These are phyloP conservation scores for Fraxinus excelsior DNA, from an alignment of 257 asterid species.

Conservation along the genomic window DNA sequence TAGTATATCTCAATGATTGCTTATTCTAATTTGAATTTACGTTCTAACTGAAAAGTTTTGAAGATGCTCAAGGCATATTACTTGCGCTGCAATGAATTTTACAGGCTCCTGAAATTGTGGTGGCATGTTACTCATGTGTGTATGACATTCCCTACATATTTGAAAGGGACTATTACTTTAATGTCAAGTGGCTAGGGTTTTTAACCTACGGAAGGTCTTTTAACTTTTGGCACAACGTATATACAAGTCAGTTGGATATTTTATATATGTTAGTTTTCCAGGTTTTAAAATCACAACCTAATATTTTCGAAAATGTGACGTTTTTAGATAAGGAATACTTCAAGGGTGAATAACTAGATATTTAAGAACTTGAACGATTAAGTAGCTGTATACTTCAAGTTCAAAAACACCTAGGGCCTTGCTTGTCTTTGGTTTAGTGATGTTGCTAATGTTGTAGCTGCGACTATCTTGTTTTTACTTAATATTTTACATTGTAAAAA, in stretches of 20 bases:
- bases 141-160: not conserved
- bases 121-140: not conserved
- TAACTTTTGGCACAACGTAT: not conserved
- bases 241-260: not conserved
- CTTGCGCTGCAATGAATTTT: not conserved
- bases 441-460: not conserved
- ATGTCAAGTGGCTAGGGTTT: not conserved
- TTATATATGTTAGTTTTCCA: not conserved
- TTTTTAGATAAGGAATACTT: not conserved
- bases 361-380: too few relatives aligned
- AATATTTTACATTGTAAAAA: not conserved
- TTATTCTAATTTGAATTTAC: not conserved
- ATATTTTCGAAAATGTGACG: not conserved
- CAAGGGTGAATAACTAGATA: not conserved
- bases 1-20: not conserved
- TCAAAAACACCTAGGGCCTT: not conserved
- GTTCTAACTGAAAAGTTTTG: conserved; percentile 8
- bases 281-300: not conserved
- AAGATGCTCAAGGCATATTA: not conserved
- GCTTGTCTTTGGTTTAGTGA: conserved; percentile 10
- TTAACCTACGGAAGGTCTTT: not conserved
- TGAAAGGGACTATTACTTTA: not conserved
- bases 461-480: not conserved
- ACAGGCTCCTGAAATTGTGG: not conserved
- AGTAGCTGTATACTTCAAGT: not conserved